Evolutionary conservation across 2,329 filamentous ascomycete genomes (phyloP), one percentile per base, ranked within the genome.

Genomic region (Lasiodiplodia citricola): DNA sequence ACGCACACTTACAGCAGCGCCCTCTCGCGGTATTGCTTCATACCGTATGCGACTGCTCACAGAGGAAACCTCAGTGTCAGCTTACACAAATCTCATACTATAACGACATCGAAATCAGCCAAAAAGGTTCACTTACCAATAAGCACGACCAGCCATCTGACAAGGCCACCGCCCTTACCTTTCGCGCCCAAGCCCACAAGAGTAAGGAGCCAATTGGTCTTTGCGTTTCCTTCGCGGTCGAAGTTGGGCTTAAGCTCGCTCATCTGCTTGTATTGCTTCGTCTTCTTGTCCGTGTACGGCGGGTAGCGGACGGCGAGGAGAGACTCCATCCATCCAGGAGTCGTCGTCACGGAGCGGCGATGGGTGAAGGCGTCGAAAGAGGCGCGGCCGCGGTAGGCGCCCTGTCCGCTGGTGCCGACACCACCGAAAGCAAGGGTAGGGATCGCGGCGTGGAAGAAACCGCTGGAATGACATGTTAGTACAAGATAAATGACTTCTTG

Each of bases 361-460:
- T 92, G 90, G 1, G 87, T 87, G 76, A 91, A 92, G 72, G 82
- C 82, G 73, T 92, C 90, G 79, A 92, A 92, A 2, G 86, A 88
- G n/a, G 91, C 85, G 75, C 89, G 89, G 70, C 94, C 94, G 73
- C 92, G 89, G 83, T 96, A 96, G 37, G 87, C 83, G 70, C 93
- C 93, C 70, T 87, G 86, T 66, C 93, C 93, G 55, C 90, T 93
- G 73, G 91, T 87, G 71, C 94, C 93, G 8, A 97, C 91, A 74
- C 93, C 93, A 71, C 94, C 94, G 77, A 97, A 97, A 47, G 91
- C 85, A 2, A 96, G 83, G 2, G 90, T 92, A 38, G 88, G 86
- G 71, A 96, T 86, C 25, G 87, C 86, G 69, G 86, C 89, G 78
- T 94, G 92, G 82, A 91, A 90, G 78, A 88, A 91, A 66, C 87